Evolutionary conservation across 2,329 filamentous ascomycete species (phyloP).

Genomic region (Orbilia ellipsospora): DNA sequence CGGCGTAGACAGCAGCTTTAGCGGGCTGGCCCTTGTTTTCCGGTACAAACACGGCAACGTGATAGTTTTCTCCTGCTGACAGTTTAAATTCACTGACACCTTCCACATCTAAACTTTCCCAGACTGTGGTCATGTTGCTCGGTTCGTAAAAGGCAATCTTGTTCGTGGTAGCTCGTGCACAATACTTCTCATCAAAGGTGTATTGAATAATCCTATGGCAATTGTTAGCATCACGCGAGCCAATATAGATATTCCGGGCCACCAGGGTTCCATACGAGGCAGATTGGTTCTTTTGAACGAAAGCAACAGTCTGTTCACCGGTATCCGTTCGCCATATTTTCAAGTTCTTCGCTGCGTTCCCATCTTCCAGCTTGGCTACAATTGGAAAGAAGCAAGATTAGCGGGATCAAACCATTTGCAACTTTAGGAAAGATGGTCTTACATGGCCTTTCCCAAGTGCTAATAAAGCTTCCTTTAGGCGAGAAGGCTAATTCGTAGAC

Average conservation of each 20-base stretch:
- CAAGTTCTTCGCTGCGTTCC: slow-evolving; percentile 93
- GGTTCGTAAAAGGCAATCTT: slow-evolving; percentile 98
- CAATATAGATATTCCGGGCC: neutral
- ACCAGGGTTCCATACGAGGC: slow-evolving; percentile 71
- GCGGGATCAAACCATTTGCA: neutral
- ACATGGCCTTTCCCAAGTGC: slow-evolving; percentile 90
- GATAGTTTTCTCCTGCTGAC: slow-evolving; percentile 87
- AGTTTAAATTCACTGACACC: slow-evolving; percentile 89
- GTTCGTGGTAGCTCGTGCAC: slow-evolving; percentile 92
- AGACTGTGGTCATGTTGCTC: slow-evolving; percentile 83
- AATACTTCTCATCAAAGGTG: slow-evolving; percentile 90
- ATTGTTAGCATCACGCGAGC: slow-evolving; percentile 10
- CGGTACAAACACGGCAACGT: slow-evolving; percentile 92
- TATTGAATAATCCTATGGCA: slow-evolving; percentile 80
- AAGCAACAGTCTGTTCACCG: slow-evolving; percentile 79
- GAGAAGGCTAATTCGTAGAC: slow-evolving; percentile 97
- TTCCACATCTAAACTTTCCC: slow-evolving; percentile 95
- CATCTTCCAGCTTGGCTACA: slow-evolving; percentile 83
- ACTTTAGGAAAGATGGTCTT: slow-evolving; percentile 28
- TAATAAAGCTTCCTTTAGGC: slow-evolving; percentile 88
- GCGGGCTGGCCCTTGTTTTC: slow-evolving; percentile 97
- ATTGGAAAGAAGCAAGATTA: neutral
- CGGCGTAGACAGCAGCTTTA: slow-evolving; percentile 91
- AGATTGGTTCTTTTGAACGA: slow-evolving; percentile 94
- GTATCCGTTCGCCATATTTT: slow-evolving; percentile 90